A percentile compares a stretch with the other conserved stretches of the same genome.
These are phyloP conservation scores for Candida sp. DNA, from an alignment of 1,139 yeast genomes.

Conservation along the genomic window DNA sequence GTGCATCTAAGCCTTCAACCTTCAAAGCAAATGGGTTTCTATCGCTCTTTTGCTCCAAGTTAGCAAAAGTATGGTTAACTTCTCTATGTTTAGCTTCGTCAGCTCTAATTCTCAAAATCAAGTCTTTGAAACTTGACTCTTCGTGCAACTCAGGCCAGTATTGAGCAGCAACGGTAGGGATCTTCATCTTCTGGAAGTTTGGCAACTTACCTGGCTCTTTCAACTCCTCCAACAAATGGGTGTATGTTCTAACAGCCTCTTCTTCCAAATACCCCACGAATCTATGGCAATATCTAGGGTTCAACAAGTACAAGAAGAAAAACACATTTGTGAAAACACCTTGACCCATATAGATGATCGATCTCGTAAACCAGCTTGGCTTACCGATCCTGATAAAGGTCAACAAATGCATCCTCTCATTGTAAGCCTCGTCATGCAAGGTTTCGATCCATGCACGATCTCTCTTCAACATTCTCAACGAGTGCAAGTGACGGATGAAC, in stretches of 20 bases:
- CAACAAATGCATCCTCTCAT: slow-evolving; percentile 78
- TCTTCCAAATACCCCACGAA: slow-evolving; percentile 83
- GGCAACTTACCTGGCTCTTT: slow-evolving; percentile 56
- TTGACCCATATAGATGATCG: slow-evolving; percentile 66
- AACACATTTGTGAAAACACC: slow-evolving; percentile 74
- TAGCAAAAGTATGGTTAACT: slow-evolving; percentile 78
- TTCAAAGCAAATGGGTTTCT: slow-evolving; percentile 72
- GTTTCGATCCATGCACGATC: slow-evolving; percentile 85
- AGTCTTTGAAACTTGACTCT: slow-evolving; percentile 60
- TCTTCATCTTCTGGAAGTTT: slow-evolving; percentile 43
- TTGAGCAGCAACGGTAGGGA: slow-evolving; percentile 63
- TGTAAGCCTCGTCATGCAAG: slow-evolving; percentile 75
- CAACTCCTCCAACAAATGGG: slow-evolving; percentile 61
- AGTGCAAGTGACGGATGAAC: slow-evolving; percentile 66
- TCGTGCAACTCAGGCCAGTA: slow-evolving; percentile 62
- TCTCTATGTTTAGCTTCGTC: slow-evolving; percentile 82
- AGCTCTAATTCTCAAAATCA: slow-evolving; percentile 59
- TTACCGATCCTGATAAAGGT: slow-evolving; percentile 70
- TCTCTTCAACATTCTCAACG: slow-evolving; percentile 61
- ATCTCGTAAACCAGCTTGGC: slow-evolving; percentile 64
- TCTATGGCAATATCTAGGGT: slow-evolving; percentile 72
- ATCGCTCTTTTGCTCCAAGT: slow-evolving; percentile 55
- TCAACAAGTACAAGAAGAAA: slow-evolving; percentile 61
- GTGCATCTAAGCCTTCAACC: slow-evolving; percentile 36
- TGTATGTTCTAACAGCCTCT: slow-evolving; percentile 78